phyloP scores from a whole-genome alignment of 1,284 basidiomycete genomes.

The Meira nashicola region DNA sequence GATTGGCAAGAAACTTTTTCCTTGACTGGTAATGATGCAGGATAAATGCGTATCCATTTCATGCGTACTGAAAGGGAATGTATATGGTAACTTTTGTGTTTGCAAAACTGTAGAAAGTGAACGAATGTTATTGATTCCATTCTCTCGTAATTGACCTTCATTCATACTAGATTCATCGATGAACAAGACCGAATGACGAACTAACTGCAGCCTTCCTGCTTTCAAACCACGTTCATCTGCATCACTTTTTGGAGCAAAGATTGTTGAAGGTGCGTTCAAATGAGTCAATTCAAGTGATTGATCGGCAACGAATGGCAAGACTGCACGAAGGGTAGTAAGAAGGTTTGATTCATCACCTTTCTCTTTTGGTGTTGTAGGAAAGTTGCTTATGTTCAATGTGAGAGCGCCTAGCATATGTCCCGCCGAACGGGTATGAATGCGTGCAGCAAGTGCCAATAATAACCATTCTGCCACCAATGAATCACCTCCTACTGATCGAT shows the following conservation, averaged over 20 bases:
- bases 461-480: constrained; percentile 68
- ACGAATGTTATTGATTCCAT: constrained; percentile 64
- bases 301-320: constrained; percentile 60
- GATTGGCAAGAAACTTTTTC: constrained; percentile 56
- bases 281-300: constrained; percentile 52
- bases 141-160: constrained; percentile 65
- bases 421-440: neutral
- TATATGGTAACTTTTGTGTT: constrained; percentile 68
- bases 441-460: constrained; percentile 63
- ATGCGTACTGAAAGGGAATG: constrained; percentile 72
- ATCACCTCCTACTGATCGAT: constrained; percentile 28
- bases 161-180: constrained; percentile 66
- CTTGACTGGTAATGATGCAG: constrained; percentile 65
- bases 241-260: constrained; percentile 57
- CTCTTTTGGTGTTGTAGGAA: constrained; percentile 57
- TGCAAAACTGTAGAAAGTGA: constrained; percentile 67
- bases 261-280: constrained; percentile 59
- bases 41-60: constrained; percentile 70
- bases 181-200: constrained; percentile 63
- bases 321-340: constrained; percentile 55
- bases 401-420: constrained; percentile 24
- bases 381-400: constrained; percentile 59
- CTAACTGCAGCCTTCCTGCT: constrained; percentile 70
- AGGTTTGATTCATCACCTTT: constrained; percentile 61
- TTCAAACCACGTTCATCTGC: constrained; percentile 70